Base-by-base conservation (phyloP, 371 early-diverging fungal genomes). In the Syncephalastrum racemosum region DNA sequence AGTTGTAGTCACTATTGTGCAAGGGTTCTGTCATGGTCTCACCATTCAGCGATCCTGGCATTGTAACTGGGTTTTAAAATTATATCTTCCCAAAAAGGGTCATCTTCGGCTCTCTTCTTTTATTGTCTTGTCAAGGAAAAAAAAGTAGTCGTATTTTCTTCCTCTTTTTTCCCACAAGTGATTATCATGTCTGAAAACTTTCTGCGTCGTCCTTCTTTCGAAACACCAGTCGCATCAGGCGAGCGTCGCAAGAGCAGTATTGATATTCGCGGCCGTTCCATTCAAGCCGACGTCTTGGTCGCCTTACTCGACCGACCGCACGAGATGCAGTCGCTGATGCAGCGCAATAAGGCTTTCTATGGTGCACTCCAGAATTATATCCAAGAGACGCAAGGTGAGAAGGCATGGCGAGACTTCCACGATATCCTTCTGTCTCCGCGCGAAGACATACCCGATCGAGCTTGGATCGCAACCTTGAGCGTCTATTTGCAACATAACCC, bases 381-480 rank as follows among this genome's bases (percentile, higher is more conserved):
- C n/a, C 51, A 44, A 40, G 75, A 74, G 45, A 71, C 74, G 0
- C 73, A 77, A 59, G 74, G 74, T 8, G 36, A 54, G 4, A 36
- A 53, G 3, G 61, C 64, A 15, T 79, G 80, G 80, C 16, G 68
- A 15, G 52, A 60, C n/a, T 79, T 79, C 41, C 59, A 68, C 46
- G 64, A 66, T 6, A 41, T 77, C 31, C 40, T 72, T 1, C 69
- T 73, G 43, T 54, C 73, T 18, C 62, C 69, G 47, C 75, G 80
- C 40, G 70, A 75, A 39, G 68, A 70, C 14, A 45, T 73, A 16
- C 56, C 68, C 2, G 78, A 80, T 44, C 57, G 63, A 14, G 54
- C 53, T 18, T 73, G 83, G 73, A 66, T 77, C 54, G 51, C 61
- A 42, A 70, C 71, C 7, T 63, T 71, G 13, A 54, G 45, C 4